Evolutionary conservation across 2,329 filamentous ascomycete species (phyloP).

Genomic region (Berkeleyomyces rouxiae): DNA sequence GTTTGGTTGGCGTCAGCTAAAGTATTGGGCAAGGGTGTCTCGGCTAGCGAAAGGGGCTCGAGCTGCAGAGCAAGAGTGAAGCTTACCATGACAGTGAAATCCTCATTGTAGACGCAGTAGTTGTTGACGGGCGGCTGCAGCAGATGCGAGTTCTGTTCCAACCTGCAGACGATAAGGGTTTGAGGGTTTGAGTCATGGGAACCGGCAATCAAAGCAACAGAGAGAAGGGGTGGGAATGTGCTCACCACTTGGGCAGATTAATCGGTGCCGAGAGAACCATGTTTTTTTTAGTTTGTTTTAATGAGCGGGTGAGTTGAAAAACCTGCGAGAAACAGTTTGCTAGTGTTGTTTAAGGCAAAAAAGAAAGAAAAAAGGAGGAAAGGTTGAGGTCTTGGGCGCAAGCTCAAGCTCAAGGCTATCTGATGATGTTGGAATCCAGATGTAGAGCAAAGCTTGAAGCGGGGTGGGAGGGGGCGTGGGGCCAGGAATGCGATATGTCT

Average conservation of each 20-base stretch:
- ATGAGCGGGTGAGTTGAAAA: not conserved
- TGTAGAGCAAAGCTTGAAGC: not conserved
- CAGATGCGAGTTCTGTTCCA: slow-evolving; percentile 79
- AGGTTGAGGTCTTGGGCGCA: not conserved
- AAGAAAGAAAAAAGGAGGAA: not conserved
- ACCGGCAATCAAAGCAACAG: too few species aligned
- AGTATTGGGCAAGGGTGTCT: too few species aligned
- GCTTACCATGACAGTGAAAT: slow-evolving; percentile 62
- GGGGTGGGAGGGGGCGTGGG: not conserved
- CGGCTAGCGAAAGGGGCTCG: not conserved
- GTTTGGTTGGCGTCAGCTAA: too few species aligned
- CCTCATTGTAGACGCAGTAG: slow-evolving; percentile 84
- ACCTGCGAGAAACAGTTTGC: not conserved
- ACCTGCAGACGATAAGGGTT: slow-evolving; percentile 35
- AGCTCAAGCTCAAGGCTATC: not conserved
- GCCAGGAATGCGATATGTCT: not conserved
- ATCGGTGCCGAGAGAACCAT: slow-evolving; percentile 20
- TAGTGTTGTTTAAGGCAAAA: not conserved
- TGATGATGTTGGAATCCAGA: not conserved
- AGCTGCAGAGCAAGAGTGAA: not conserved
- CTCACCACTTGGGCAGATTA: slow-evolving; percentile 29
- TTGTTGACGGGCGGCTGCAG: slow-evolving; percentile 92
- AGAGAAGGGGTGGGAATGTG: not conserved
- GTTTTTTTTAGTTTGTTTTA: not conserved
- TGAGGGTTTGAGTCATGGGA: not conserved